These are phyloP conservation scores for Panicum virgatum DNA, from an alignment of 202 grass and related monocot genomes.

Conservation along the genomic window DNA sequence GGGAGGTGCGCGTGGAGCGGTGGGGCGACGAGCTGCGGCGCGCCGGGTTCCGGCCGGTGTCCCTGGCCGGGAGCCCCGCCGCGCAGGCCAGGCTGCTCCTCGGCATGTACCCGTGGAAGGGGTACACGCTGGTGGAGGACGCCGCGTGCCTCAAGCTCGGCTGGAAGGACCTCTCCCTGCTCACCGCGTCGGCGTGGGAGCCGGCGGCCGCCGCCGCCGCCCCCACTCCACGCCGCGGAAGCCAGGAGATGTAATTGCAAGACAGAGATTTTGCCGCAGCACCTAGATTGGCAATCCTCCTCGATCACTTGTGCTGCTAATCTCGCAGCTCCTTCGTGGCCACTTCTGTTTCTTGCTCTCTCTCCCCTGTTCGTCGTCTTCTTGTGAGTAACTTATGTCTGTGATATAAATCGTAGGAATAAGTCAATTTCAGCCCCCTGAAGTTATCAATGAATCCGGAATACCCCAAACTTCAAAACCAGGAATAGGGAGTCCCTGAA, in stretches of 20 bases:
- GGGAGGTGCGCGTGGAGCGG: conserved; percentile 71
- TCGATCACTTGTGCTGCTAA: background rate
- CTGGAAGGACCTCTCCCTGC: conserved; percentile 91
- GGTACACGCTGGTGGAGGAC: conserved; percentile 87
- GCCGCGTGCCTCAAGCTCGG: conserved; percentile 74
- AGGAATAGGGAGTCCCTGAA: too few relatives aligned
- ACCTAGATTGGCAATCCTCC: background rate
- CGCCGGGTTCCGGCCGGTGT: conserved; percentile 65
- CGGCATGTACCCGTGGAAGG: conserved; percentile 88
- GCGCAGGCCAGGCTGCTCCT: conserved; percentile 79
- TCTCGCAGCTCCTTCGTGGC: background rate
- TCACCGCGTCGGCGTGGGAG: conserved; percentile 89
- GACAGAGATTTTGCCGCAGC: background rate
- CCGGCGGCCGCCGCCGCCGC: background rate
- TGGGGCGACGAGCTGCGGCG: conserved; percentile 81
- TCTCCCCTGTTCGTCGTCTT: background rate
- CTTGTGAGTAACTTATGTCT: conserved; percentile 24
- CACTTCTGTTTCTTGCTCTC: background rate
- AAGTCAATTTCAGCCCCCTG: too few relatives aligned
- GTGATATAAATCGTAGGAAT: conserved; percentile 22
- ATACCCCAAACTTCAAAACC: too few relatives aligned
- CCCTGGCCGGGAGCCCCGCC: conserved; percentile 69
- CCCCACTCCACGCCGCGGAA: background rate
- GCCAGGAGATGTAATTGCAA: background rate
- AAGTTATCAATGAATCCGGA: too few relatives aligned